Evolutionary conservation across 345 rosid species (phyloP), one percentile per base, ranked within the genome.

Genomic region (Lepidium aucheri): DNA sequence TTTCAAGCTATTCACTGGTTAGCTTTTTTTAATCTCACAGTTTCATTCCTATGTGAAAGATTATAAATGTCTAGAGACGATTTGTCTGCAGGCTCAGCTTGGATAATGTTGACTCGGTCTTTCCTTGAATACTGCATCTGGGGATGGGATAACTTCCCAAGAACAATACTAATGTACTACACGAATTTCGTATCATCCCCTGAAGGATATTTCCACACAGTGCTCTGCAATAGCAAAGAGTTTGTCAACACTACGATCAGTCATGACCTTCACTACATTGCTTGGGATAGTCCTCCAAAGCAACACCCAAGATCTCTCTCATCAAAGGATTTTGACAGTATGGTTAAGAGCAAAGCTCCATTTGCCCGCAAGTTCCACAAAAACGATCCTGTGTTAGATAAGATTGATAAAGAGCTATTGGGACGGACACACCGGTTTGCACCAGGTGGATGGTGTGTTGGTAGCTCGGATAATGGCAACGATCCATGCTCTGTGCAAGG

Each of bases 121-220:
- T 91, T 88, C 77, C 79, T 88, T 5, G 89, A 88, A 69, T 86
- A 91, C 69, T 85, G 90, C 68, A 86, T 91, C 63, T 85, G 91
- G 90, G 94, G 96, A 50, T 86, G 93, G 96, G 94, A 88, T 53
- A 91, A 86, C 61, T 82, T 88, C 61, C 96, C 98, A 0, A 79
- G 98, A 57, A 86, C 94, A 9, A 68, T 84, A 68, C 81, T 91
- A 30, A 84, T 88, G 98, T 88, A 91, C 67, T 88, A 91, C 65
- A 80, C 92, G 4, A 91, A 86, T 65, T 91, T 91, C 33, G 60
- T 91, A 11, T 91, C 96, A 49, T 91, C 98, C 14, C 96, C 98
- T 3, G 98, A 88, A 84, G 98, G 98, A n/a, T 91, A 91, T 68
- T 91, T 91, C 74, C 96, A 91, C 69, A 91, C 98, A 7, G 87